phyloP scores from a whole-genome alignment of 2,329 filamentous ascomycete genomes.

The Chaetomium olivaceum region DNA sequence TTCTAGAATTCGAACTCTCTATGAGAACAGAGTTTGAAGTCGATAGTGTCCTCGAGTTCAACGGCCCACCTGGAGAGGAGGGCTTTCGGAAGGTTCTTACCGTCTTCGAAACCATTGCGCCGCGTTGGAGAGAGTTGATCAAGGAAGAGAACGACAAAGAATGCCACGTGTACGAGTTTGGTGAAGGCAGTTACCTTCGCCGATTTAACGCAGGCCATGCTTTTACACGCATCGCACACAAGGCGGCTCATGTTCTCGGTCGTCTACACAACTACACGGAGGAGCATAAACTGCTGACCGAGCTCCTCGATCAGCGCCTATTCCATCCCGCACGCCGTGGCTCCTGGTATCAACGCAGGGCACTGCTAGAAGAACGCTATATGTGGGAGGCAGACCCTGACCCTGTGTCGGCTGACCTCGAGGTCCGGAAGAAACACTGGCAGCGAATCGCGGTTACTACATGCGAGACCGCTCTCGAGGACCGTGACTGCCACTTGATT shows the following conservation, averaged over 20 bases:
- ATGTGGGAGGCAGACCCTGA: conserved; percentile 65
- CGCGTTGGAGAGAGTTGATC: conserved; percentile 75
- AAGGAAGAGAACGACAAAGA: conserved; percentile 77
- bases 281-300: conserved; percentile 72
- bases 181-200: conserved; percentile 85
- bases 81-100: conserved; percentile 68
- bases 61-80: conserved; percentile 65
- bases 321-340: conserved; percentile 86
- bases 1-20: conserved; percentile 88
- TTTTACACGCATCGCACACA: conserved; percentile 90
- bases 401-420: conserved; percentile 41
- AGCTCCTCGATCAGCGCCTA: conserved; percentile 76
- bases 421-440: conserved; percentile 77
- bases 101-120: conserved; percentile 72
- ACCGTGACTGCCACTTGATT: conserved; percentile 85
- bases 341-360: conserved; percentile 94
- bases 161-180: conserved; percentile 71
- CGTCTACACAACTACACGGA: conserved; percentile 77
- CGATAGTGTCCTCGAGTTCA: conserved; percentile 79
- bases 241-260: conserved; percentile 75
- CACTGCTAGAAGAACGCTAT: conserved; percentile 91
- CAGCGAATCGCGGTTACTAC: conserved; percentile 73
- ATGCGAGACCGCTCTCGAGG: conserved; percentile 83
- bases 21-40: conserved; percentile 79
- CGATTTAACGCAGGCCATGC: conserved; percentile 90